Percentiles rank a stretch among this genome's conserved stretches.
Conservation (phyloP, 371 early-diverging fungal species). For the Mortierella sp. region DNA sequence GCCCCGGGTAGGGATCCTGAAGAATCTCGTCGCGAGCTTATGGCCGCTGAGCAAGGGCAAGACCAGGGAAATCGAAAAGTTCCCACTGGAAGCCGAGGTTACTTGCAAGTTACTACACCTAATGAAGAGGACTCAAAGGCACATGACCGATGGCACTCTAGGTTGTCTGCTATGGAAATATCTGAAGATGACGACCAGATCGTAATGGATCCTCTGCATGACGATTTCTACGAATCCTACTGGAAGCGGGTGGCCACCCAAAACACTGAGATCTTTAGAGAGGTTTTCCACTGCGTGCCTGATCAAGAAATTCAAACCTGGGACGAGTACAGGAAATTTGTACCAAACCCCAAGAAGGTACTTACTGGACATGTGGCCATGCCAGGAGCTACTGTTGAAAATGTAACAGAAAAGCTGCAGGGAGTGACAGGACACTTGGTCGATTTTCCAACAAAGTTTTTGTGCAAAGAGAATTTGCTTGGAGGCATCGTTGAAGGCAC, state of each 20-base stretch:
- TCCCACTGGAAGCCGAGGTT: slow-evolving; percentile 14
- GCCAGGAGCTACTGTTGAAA: slow-evolving; percentile 52
- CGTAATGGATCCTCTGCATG: slow-evolving; percentile 82
- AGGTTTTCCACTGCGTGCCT: slow-evolving; percentile 89
- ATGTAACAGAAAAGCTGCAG: slow-evolving; percentile 41
- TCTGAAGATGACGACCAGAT: slow-evolving; percentile 59
- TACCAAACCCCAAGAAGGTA: slow-evolving; percentile 62
- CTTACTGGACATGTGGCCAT: slow-evolving; percentile 71
- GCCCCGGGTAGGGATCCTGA: slow-evolving; percentile 45
- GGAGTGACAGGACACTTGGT: slow-evolving; percentile 64
- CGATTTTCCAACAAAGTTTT: slow-evolving; percentile 81
- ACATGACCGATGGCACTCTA: slow-evolving; percentile 30
- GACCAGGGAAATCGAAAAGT: background rate
- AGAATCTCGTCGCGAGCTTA: slow-evolving; percentile 26
- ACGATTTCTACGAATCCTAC: slow-evolving; percentile 68
- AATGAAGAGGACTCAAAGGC: slow-evolving; percentile 41
- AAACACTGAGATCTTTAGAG: slow-evolving; percentile 82
- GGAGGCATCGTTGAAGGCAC: slow-evolving; percentile 67
- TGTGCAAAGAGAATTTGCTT: slow-evolving; percentile 77
- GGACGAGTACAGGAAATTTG: slow-evolving; percentile 70
- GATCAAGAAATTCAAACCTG: slow-evolving; percentile 78
- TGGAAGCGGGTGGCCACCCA: slow-evolving; percentile 76
- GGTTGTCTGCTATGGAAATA: slow-evolving; percentile 18
- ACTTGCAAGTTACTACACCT: slow-evolving; percentile 36
- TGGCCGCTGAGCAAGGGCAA: slow-evolving; percentile 22